A percentile compares a stretch with the other conserved stretches of the same genome.
Conservation (phyloP, 1,284 basidiomycete species). For the Ustilago xerochloae region DNA sequence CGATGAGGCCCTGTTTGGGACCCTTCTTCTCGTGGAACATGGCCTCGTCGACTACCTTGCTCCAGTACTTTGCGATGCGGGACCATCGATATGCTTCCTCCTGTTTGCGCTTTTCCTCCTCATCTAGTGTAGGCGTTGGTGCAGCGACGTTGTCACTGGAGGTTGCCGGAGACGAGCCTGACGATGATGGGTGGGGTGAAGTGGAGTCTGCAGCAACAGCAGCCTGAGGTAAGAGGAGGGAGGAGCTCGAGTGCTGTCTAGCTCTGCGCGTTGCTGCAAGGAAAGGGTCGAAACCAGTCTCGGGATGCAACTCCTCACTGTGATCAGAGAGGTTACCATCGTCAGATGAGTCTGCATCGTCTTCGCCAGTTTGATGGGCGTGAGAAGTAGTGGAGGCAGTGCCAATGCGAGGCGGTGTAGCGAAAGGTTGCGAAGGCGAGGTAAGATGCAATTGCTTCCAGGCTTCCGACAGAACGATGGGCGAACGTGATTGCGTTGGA, state of each 20-base stretch:
- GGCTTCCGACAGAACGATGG: constrained; percentile 39
- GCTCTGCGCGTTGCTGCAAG: constrained; percentile 36
- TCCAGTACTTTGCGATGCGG: constrained; percentile 39
- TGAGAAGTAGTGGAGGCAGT: not conserved
- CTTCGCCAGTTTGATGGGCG: not conserved
- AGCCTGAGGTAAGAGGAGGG: constrained; percentile 12
- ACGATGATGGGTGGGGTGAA: constrained; percentile 4
- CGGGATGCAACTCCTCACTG: constrained; percentile 40
- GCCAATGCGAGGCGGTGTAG: constrained; percentile 6
- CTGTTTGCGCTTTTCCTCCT: constrained; percentile 5
- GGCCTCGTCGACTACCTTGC: constrained; percentile 41
- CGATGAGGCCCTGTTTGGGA: constrained; percentile 33
- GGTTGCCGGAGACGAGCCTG: constrained; percentile 24
- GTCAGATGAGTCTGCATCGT: constrained; percentile 39
- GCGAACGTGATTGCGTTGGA: constrained; percentile 17
- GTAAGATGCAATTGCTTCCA: constrained; percentile 40
- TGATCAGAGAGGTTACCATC: constrained; percentile 46
- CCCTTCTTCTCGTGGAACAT: constrained; percentile 29
- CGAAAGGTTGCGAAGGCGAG: constrained; percentile 18
- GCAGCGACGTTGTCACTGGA: constrained; percentile 15
- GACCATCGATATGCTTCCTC: constrained; percentile 31
- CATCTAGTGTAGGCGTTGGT: not conserved
- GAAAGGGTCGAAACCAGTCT: constrained; percentile 50
- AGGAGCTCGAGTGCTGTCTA: constrained; percentile 21
- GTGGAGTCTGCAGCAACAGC: not conserved